A percentile compares a stretch with the other conserved stretches of the same genome.
phyloP scores from a whole-genome alignment of 2,329 filamentous ascomycete genomes.

The Colletotrichum horii region DNA sequence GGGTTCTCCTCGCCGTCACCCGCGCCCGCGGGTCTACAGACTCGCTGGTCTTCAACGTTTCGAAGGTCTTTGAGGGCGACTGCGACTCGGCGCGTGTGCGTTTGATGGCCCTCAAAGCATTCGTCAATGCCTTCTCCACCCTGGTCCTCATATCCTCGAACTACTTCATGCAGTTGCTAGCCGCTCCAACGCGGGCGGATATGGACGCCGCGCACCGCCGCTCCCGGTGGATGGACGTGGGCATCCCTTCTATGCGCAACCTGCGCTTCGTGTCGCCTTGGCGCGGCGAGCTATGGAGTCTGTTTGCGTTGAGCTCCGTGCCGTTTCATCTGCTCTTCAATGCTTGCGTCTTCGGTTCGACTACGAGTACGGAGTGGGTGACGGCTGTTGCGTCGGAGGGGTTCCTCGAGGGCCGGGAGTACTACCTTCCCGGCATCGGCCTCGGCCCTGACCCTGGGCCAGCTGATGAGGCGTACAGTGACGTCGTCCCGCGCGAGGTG shows the following conservation, averaged over 20 bases:
- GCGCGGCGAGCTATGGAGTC: slow-evolving; percentile 20
- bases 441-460: background rate
- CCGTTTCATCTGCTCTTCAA: slow-evolving; percentile 33
- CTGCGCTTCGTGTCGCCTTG: slow-evolving; percentile 24
- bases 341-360: slow-evolving; percentile 5
- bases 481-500: background rate
- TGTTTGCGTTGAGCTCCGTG: slow-evolving; percentile 28
- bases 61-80: background rate
- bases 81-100: background rate
- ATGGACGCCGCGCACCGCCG: slow-evolving; percentile 47
- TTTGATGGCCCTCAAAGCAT: slow-evolving; percentile 23
- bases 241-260: slow-evolving; percentile 46
- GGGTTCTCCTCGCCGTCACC: background rate
- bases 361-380: slow-evolving; percentile 5
- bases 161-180: slow-evolving; percentile 25
- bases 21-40: background rate
- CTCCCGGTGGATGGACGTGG: slow-evolving; percentile 48
- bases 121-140: slow-evolving; percentile 44
- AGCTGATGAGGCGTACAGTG: background rate
- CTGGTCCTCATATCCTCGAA: slow-evolving; percentile 11
- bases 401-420: slow-evolving; percentile 18
- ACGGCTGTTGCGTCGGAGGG: background rate
- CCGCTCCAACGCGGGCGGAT: slow-evolving; percentile 9
- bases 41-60: background rate
- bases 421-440: background rate